phyloP scores from a whole-genome alignment of 768 basidiomycete genomes.

The Tylopilus balloui region DNA sequence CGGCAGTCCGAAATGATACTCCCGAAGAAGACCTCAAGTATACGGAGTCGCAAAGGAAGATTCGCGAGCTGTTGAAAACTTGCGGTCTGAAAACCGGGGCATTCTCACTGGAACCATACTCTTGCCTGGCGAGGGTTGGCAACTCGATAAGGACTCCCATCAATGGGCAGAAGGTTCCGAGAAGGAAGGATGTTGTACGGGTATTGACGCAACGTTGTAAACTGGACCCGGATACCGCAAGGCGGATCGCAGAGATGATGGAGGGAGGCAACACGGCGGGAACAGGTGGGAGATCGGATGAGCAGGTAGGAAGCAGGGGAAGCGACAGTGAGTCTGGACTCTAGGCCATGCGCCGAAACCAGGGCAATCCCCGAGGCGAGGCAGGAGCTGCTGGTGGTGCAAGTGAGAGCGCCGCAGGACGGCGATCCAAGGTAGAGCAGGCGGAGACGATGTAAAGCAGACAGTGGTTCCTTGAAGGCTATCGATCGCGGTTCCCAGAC shows the following conservation, averaged over 20 bases:
- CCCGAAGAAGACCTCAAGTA: conserved; percentile 21
- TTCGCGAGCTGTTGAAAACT: conserved; percentile 17
- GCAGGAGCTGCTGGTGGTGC: too few species aligned
- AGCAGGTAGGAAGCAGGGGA: too few species aligned
- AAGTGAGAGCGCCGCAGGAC: too few species aligned
- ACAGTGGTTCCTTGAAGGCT: neutral
- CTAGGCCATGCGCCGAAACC: too few species aligned
- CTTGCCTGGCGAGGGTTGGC: conserved; percentile 18
- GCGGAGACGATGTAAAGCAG: too few species aligned
- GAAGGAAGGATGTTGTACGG: conserved; percentile 14
- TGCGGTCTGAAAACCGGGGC: conserved; percentile 13
- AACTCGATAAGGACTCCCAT: conserved; percentile 15
- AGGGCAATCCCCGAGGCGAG: too few species aligned
- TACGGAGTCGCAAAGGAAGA: conserved; percentile 17
- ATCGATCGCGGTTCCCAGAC: neutral
- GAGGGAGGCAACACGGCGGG: conserved; percentile 6
- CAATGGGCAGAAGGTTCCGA: conserved; percentile 11
- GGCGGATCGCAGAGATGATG: conserved; percentile 22
- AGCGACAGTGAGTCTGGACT: too few species aligned
- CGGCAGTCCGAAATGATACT: conserved; percentile 23
- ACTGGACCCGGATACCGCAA: conserved; percentile 25
- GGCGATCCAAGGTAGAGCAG: too few species aligned
- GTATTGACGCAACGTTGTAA: conserved; percentile 25
- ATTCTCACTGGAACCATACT: conserved; percentile 11
- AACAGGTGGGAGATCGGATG: too few species aligned